Evolutionary conservation across 73 alveolate genomes (phyloP), one percentile per base, ranked within the genome.

Genomic region (Breviolum minutum): DNA sequence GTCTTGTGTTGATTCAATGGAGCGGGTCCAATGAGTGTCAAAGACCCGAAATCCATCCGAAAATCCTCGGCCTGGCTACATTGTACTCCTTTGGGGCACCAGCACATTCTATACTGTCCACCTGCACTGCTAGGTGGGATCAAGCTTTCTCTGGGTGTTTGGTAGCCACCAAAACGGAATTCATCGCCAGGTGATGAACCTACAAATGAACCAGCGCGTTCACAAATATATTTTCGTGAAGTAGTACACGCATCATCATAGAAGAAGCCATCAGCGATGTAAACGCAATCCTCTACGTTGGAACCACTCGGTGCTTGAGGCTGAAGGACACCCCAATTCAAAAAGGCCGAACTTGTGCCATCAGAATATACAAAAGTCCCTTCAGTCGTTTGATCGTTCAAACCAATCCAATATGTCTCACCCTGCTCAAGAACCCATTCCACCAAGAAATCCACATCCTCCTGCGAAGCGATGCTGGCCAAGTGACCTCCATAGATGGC

Each of bases 1-100:
- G 97, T 91, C 89, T 91, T 91, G 97, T 91, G 97, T 32, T 91
- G 97, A 80, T 54, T 26, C 90, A 91, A n/a, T 6, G 96, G 96
- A 27, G 63, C 17, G 22, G 96, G 96, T 63, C 96, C 96, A 48
- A 90, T 64, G 10, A 90, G 96, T 5, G 96, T 90, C 77, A 90
- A 22, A 7, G 66, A 70, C 6, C 96, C 96, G 19, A 90, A 90
- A 40, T 90, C 96, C 96, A 90, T 90, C 19, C 96, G 87, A 87
- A 90, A 90, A 30, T 90, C 87, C 29, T 60, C 77, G 61, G 96
- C 87, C 19, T 69, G 74, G 63, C 69, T 69, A 63, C 96, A 90
- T 60, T 88, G 95, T 63, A 32, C 68, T 19, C 96, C 96, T 16
- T 32, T n/a, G 62, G 95, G 71, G 27, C 96, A 90, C 85, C 85